A percentile compares a stretch with the other conserved stretches of the same genome.
These are phyloP conservation scores for Cladophialophora yegresii DNA, from an alignment of 2,329 filamentous ascomycete species.

Conservation along the genomic window DNA sequence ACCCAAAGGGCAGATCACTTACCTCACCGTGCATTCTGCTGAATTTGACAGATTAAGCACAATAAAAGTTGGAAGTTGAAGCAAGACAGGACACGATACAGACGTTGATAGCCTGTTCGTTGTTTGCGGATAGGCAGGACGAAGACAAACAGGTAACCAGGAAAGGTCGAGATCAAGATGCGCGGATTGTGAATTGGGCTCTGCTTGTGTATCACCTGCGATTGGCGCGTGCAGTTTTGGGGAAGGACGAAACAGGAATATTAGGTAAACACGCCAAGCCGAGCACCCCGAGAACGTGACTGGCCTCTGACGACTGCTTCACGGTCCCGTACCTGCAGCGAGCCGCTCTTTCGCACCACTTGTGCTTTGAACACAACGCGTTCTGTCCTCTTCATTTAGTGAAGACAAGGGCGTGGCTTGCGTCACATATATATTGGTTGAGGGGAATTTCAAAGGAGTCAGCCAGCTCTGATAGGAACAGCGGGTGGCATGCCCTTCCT, in stretches of 20 bases:
- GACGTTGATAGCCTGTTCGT: not conserved
- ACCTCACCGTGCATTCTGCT: conserved; percentile 30
- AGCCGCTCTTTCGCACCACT: too few relatives aligned
- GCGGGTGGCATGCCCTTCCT: not conserved
- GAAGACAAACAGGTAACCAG: conserved; percentile 5
- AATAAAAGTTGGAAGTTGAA: not conserved
- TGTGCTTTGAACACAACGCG: not conserved
- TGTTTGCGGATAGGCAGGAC: conserved; percentile 13
- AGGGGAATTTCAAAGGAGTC: not conserved
- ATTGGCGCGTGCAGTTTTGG: conserved; percentile 26
- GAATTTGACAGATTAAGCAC: not conserved
- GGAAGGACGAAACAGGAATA: conserved; percentile 6
- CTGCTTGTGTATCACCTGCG: conserved; percentile 7
- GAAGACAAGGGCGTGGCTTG: not conserved
- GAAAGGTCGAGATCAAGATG: conserved; percentile 9
- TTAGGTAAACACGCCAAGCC: conserved; percentile 16
- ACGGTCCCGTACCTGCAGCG: not conserved
- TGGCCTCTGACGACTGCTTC: not conserved
- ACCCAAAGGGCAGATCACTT: conserved; percentile 15
- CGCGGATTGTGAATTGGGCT: conserved; percentile 15
- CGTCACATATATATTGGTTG: not conserved
- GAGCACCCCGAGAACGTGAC: not conserved
- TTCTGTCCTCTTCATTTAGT: not conserved
- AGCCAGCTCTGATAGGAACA: not conserved
- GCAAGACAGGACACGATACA: not conserved